Conservation (phyloP, 495 filamentous ascomycete genomes). For the Extremus antarcticus region DNA sequence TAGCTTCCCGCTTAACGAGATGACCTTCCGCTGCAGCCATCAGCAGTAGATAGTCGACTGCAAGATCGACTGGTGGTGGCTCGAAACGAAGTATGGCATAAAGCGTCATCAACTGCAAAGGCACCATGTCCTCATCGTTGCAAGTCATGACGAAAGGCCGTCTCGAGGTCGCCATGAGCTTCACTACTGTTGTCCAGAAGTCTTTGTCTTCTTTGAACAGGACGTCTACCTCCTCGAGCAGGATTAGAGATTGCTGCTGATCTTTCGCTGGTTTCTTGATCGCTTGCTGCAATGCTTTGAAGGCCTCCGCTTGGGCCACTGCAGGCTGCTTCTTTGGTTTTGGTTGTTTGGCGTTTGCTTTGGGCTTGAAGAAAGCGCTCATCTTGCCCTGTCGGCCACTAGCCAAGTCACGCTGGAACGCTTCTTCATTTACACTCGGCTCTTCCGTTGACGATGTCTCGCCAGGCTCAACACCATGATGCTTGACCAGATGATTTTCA, state of each 20-base stretch:
- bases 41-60: slow-evolving; percentile 69
- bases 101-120: slow-evolving; percentile 55
- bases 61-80: slow-evolving; percentile 54
- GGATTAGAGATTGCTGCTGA: slow-evolving; percentile 89
- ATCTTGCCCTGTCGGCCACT: slow-evolving; percentile 65
- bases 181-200: slow-evolving; percentile 77
- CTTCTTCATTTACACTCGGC: slow-evolving; percentile 10
- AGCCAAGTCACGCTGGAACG: slow-evolving; percentile 42
- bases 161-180: slow-evolving; percentile 70
- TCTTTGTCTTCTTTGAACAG: slow-evolving; percentile 90
- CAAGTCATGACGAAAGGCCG: slow-evolving; percentile 92
- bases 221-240: slow-evolving; percentile 89
- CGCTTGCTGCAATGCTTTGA: slow-evolving; percentile 9
- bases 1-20: slow-evolving; percentile 53
- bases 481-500: slow-evolving; percentile 77
- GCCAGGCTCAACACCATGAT: slow-evolving; percentile 24
- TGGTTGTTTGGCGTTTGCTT: slow-evolving; percentile 17
- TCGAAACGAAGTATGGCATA: slow-evolving; percentile 81
- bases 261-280: slow-evolving; percentile 29
- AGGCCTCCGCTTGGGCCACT: slow-evolving; percentile 9
- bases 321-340: slow-evolving; percentile 4
- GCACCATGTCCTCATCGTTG: slow-evolving; percentile 72
- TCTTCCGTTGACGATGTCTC: slow-evolving; percentile 25
- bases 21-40: slow-evolving; percentile 89
- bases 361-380: slow-evolving; percentile 64